phyloP scores from a whole-genome alignment of 176 grass and related monocot genomes.

The bread wheat (Triticum aestivum) region IWGSC_CS_RefSeq_v2.1 NC_057795.1:319224613-319225112 shows the following conservation, averaged over 20 bases:
- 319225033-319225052: not conserved
- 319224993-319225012: not conserved
- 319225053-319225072: not conserved
- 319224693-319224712: not conserved
- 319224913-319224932: not conserved
- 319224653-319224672: not conserved
- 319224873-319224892: not conserved
- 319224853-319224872: too few relatives aligned
- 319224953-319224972: not conserved
- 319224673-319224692: not conserved
- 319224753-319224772: not conserved
- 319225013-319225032: not conserved
- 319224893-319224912: not conserved
- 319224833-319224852: not conserved
- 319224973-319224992: not conserved
- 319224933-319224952: not conserved
- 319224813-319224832: not conserved
- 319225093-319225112: not conserved
- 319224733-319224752: not conserved
- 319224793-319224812: not conserved
- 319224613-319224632: not conserved
- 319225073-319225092: not conserved
- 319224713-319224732: not conserved
- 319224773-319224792: not conserved
- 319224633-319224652: not conserved